Base-by-base conservation (phyloP, 106 monocot species). In the Dendrobium officinale region DNA sequence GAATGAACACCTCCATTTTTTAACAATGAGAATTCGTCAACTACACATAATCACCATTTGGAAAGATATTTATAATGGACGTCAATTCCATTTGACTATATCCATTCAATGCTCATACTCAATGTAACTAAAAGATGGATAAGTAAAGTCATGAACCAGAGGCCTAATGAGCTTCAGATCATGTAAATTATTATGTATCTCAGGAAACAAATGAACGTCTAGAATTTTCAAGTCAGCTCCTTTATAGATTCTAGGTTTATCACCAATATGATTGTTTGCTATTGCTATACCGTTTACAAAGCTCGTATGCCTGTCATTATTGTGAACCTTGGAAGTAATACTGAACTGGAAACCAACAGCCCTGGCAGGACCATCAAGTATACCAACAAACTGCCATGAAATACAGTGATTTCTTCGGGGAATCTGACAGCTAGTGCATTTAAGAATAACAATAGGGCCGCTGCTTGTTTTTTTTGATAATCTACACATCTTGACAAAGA, bases 331-430 rank as follows among this genome's bases (percentile, higher is more conserved):
- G 20, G 94, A 79, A 55, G 91, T 88, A 77, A 94, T 88, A 79
- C 89, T 98, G 78, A 98, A 98, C 64, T 85, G 83, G 83, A 94
- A 98, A 77, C 90, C 98, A 17, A 95, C 92, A 83, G 98, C 98
- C 64, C 85, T 80, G 2, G 98, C 94, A 70, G 98, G 92, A 72
- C 84, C 76, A 84, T 88, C 91, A 22, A 92, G 98, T 80, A 91
- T 86, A 78, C 95, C 98, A 77, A 98, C 85, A 87, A 98, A 98
- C 56, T 91, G 87, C 98, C 98, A 98, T 75, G 98, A 91, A 77
- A 98, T 87, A 67, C 82, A 95, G 81, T 88, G 92, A 78, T 89
- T 89, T 75, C 92, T 88, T 55, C 83, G 85, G 44, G 92, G 94
- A 64, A 98, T 84, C 48, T 85, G 85, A 61, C 98, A 98, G 70